These are phyloP conservation scores for Pseudozyma hubeiensis DNA, from an alignment of 1,284 basidiomycete genomes.

Conservation along the genomic window DNA sequence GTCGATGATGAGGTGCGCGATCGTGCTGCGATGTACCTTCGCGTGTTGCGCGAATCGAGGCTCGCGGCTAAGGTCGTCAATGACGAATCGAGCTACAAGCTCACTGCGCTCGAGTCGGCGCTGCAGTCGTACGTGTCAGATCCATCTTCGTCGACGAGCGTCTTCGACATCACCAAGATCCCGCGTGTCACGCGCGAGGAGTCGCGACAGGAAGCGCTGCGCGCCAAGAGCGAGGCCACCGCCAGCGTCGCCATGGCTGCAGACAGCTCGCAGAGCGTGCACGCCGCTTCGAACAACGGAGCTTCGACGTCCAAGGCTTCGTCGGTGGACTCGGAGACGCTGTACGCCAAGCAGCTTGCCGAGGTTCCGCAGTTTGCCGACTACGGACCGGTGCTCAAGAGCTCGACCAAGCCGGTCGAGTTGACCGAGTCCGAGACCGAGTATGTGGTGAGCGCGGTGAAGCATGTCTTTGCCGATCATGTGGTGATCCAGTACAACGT, in stretches of 20 bases:
- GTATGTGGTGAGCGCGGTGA: constrained; percentile 95
- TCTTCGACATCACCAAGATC: constrained; percentile 61
- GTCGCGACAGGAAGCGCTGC: constrained; percentile 57
- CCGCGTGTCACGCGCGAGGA: constrained; percentile 62
- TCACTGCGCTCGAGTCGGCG: constrained; percentile 60
- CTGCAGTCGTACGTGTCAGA: constrained; percentile 60
- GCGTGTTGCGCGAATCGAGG: constrained; percentile 79
- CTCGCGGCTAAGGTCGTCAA: constrained; percentile 88
- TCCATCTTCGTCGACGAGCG: constrained; percentile 46
- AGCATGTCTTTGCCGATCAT: constrained; percentile 95
- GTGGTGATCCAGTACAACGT: constrained; percentile 93
- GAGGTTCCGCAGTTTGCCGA: constrained; percentile 85
- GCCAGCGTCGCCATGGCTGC: constrained; percentile 64
- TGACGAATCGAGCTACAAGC: constrained; percentile 76
- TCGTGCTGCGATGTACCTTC: constrained; percentile 90
- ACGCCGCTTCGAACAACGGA: constrained; percentile 43
- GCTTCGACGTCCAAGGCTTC: constrained; percentile 44
- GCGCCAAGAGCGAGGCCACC: constrained; percentile 62
- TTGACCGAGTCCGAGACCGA: constrained; percentile 98
- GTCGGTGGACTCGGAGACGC: constrained; percentile 68
- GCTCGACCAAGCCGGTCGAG: constrained; percentile 81
- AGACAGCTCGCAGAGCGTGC: constrained; percentile 52
- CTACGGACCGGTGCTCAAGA: constrained; percentile 90
- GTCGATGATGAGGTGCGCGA: constrained; percentile 99
- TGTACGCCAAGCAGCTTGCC: constrained; percentile 85